Evolutionary conservation across 1,284 basidiomycete species (phyloP), one percentile per base, ranked within the genome.

Genomic region (Cryptococcus depauperatus): DNA sequence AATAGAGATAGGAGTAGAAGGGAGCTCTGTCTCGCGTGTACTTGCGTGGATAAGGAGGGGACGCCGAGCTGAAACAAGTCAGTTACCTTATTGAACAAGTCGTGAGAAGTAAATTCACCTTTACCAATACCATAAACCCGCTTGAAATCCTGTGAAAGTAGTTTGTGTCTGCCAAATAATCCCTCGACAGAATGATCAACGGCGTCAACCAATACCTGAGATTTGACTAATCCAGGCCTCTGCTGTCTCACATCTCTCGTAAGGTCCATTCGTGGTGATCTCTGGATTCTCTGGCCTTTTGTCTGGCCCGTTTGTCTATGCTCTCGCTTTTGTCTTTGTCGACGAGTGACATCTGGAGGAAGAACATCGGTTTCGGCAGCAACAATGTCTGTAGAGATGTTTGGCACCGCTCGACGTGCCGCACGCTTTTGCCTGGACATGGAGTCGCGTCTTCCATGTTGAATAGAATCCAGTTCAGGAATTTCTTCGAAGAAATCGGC

Each of bases 181-280:
- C 45, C 51, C 14, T 44, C 29, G 34, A 43, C n/a, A 4, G 44
- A 46, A 26, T 52, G 51, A 33, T 52, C 51, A 19, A 43, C 35
- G 5, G 22, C 35, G 23, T 46, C 47, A 3, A 46, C 39, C 2
- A 47, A 41, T 23, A 52, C 29, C 28, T 48, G 43, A 34, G 47
- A 25, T 35, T 30, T 46, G 23, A 44, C 44, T 34, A 43, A 19
- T 44, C 41, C 39, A 8, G 35, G 47, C 28, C 44, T 46, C 34
- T 44, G 46, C 28, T 46, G 38, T 27, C 44, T 40, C 4, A 41
- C n/a, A 16, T 27, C 27, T 32, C 3, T 16, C 13, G 3, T 32
- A 38, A 28, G 41, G 42, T 18, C 37, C 35, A 16, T n/a, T 25
- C 34, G 23, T 14, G 10, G 11, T 33, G 13, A 21, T 21, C 33